phyloP scores from a whole-genome alignment of 73 alveolate genomes.

The Paramecium pentaurelia region DNA sequence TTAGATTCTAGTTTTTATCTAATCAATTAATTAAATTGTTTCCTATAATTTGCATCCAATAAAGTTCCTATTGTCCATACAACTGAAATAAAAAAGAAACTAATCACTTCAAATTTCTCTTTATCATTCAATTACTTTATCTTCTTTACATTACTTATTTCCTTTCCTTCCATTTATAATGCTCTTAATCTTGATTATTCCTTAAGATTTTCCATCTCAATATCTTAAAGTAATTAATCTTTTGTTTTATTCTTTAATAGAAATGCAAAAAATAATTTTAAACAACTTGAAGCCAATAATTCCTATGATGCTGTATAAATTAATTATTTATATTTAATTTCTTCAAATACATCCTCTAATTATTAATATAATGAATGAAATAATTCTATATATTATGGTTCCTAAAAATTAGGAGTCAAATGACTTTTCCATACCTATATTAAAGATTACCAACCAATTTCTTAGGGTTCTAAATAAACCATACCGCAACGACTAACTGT shows the following conservation, averaged over 20 bases:
- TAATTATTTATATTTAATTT: not conserved
- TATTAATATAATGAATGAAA: slow-evolving; percentile 14
- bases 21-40: slow-evolving; percentile 32
- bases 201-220: slow-evolving; percentile 60
- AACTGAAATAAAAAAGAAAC: slow-evolving; percentile 36
- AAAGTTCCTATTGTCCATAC: slow-evolving; percentile 54
- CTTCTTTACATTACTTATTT: slow-evolving; percentile 37
- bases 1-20: not conserved
- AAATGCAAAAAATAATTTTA: slow-evolving; percentile 56
- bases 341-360: slow-evolving; percentile 21
- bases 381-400: slow-evolving; percentile 49
- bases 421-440: slow-evolving; percentile 82
- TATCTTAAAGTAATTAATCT: slow-evolving; percentile 49
- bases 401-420: slow-evolving; percentile 66
- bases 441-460: slow-evolving; percentile 89
- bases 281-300: slow-evolving; percentile 58
- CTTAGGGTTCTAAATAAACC: slow-evolving; percentile 95
- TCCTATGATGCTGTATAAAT: slow-evolving; percentile 40
- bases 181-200: slow-evolving; percentile 60
- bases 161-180: slow-evolving; percentile 57
- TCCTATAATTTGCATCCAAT: slow-evolving; percentile 12
- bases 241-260: slow-evolving; percentile 64
- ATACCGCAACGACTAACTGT: slow-evolving; percentile 98
- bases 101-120: slow-evolving; percentile 40
- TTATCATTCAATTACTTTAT: slow-evolving; percentile 46